phyloP scores from a whole-genome alignment of 2,329 filamentous ascomycete genomes.

The Monilinia polystroma region DNA sequence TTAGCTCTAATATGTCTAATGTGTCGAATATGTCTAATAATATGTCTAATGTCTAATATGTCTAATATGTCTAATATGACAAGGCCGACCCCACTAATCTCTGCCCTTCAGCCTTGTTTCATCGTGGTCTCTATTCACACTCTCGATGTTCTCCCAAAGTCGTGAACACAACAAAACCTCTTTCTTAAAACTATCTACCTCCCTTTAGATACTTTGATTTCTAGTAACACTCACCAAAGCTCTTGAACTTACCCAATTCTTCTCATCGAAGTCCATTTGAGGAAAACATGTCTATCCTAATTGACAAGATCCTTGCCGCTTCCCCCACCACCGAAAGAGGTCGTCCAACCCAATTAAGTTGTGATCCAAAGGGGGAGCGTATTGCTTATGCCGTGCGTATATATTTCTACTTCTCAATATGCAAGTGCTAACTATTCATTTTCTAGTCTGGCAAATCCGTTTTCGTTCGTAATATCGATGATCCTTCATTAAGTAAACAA shows the following conservation, averaged over 20 bases:
- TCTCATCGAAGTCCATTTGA: neutral
- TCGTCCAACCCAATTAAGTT: slow-evolving; percentile 83
- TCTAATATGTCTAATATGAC: neutral
- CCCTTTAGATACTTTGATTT: neutral
- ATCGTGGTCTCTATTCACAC: neutral
- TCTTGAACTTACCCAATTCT: neutral
- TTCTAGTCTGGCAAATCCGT: slow-evolving; percentile 88
- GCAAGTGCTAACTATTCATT: slow-evolving; percentile 23
- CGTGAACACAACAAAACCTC: neutral
- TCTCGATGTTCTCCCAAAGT: slow-evolving; percentile 6
- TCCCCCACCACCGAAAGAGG: slow-evolving; percentile 80
- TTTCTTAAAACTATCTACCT: neutral
- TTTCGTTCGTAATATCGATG: slow-evolving; percentile 91
- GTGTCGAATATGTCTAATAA: neutral
- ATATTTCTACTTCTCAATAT: slow-evolving; percentile 25
- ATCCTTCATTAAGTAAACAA: slow-evolving; percentile 79
- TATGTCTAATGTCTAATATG: no score
- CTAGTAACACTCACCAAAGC: neutral
- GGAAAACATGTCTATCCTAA: slow-evolving; percentile 49
- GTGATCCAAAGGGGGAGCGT: slow-evolving; percentile 84
- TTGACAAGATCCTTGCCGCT: slow-evolving; percentile 76
- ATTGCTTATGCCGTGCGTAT: slow-evolving; percentile 82
- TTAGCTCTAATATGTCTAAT: no score
- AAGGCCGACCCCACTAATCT: slow-evolving; percentile 13
- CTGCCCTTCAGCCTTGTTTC: slow-evolving; percentile 20